These are phyloP conservation scores for Trametes maxima DNA, from an alignment of 768 basidiomycete species.

Conservation along the genomic window DNA sequence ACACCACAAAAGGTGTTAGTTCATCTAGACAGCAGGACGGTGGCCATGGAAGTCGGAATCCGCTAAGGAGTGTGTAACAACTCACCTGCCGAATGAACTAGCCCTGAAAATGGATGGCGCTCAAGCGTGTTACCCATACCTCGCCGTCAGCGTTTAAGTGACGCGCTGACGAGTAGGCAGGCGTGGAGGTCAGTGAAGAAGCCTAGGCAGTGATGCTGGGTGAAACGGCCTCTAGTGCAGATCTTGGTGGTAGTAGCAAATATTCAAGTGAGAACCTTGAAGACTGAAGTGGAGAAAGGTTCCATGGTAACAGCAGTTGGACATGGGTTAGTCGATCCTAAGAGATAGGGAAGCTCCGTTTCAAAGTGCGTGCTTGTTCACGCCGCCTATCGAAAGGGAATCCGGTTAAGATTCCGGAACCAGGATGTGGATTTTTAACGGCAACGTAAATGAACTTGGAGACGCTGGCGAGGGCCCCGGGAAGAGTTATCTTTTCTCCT, in stretches of 20 bases:
- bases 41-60: slow-evolving; percentile 86
- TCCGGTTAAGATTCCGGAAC: slow-evolving; percentile 79
- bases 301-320: slow-evolving; percentile 86
- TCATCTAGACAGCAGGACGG: slow-evolving; percentile 88
- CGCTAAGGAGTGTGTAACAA: slow-evolving; percentile 88
- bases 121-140: slow-evolving; percentile 86
- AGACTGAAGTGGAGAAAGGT: slow-evolving; percentile 90
- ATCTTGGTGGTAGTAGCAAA: slow-evolving; percentile 90
- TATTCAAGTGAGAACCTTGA: slow-evolving; percentile 86
- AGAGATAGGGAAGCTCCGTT: slow-evolving; percentile 77
- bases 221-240: slow-evolving; percentile 82
- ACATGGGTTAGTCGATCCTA: slow-evolving; percentile 86
- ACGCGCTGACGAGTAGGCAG: slow-evolving; percentile 76
- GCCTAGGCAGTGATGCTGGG: slow-evolving; percentile 74
- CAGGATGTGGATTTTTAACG: slow-evolving; percentile 70
- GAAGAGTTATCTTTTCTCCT: slow-evolving; percentile 82
- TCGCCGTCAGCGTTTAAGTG: slow-evolving; percentile 74
- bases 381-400: slow-evolving; percentile 75
- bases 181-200: slow-evolving; percentile 80
- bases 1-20: slow-evolving; percentile 86
- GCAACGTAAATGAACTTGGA: slow-evolving; percentile 68
- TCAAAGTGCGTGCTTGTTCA: slow-evolving; percentile 66
- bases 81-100: slow-evolving; percentile 91
- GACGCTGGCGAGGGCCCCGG: slow-evolving; percentile 67
- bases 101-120: slow-evolving; percentile 92